phyloP scores from a whole-genome alignment of 2,329 filamentous ascomycete species.

The Botrytis byssoidea region DNA sequence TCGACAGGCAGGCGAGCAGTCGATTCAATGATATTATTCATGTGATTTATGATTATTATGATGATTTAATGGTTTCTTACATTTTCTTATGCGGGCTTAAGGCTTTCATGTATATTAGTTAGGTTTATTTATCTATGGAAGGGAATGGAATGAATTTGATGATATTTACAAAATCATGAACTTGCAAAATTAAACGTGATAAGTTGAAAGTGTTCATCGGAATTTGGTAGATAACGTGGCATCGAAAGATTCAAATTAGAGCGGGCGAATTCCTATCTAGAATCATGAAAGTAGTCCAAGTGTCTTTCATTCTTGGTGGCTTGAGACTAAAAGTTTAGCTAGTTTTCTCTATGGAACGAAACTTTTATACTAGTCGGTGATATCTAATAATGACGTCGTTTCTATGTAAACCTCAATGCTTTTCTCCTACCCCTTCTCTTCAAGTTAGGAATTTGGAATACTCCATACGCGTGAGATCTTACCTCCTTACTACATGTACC shows the following conservation, averaged over 20 bases:
- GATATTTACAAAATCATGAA: neutral
- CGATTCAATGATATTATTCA: neutral
- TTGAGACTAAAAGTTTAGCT: neutral
- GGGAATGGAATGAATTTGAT: neutral
- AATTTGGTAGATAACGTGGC: neutral
- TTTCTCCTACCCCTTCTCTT: neutral
- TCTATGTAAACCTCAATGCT: neutral
- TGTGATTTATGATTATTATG: constrained; percentile 4
- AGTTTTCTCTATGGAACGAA: neutral
- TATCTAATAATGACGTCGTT: neutral
- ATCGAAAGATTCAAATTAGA: neutral
- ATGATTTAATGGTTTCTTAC: neutral
- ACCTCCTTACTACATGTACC: neutral
- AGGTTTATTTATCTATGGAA: neutral
- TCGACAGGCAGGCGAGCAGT: neutral
- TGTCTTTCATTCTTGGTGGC: neutral
- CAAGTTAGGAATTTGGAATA: neutral
- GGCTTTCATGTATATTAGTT: constrained; percentile 7
- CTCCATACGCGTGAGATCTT: neutral
- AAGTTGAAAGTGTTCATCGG: neutral
- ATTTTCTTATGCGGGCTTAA: neutral
- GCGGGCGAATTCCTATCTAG: neutral
- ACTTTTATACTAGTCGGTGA: neutral
- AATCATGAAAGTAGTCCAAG: neutral
- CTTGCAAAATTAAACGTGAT: neutral